phyloP scores from a whole-genome alignment of 2,329 filamentous ascomycete genomes.

The Alternaria sp. region DNA sequence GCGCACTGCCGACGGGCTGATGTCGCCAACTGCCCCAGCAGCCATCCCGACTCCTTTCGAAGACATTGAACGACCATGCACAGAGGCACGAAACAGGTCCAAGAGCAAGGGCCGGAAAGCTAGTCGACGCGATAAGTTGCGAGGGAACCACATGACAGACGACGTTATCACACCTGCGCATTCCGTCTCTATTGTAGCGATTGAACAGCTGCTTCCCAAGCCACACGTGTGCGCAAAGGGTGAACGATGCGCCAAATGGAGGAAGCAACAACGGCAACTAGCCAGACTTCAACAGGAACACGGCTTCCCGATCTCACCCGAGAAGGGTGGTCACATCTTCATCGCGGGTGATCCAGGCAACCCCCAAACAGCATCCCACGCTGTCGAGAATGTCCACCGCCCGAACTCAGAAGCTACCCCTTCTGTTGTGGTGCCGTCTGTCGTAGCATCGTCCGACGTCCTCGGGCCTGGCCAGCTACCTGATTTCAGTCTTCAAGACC shows the following conservation, averaged over 20 bases:
- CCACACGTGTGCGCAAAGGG: slow-evolving; percentile 85
- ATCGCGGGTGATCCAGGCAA: slow-evolving; percentile 82
- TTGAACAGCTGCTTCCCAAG: slow-evolving; percentile 86
- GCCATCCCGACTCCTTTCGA: slow-evolving; percentile 58
- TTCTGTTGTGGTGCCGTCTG: slow-evolving; percentile 57
- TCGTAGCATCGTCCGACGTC: slow-evolving; percentile 90
- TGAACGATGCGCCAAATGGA: slow-evolving; percentile 82
- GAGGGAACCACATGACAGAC: slow-evolving; percentile 51
- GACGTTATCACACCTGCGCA: slow-evolving; percentile 79
- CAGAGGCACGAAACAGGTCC: slow-evolving; percentile 41
- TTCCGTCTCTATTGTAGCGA: slow-evolving; percentile 88
- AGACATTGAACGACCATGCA: slow-evolving; percentile 55
- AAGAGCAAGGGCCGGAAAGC: slow-evolving; percentile 46
- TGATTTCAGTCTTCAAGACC: slow-evolving; percentile 73
- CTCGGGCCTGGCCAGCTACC: slow-evolving; percentile 73
- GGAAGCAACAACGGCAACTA: slow-evolving; percentile 78
- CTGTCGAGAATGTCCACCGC: slow-evolving; percentile 62
- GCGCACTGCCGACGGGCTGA: slow-evolving; percentile 55
- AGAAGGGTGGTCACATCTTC: slow-evolving; percentile 73
- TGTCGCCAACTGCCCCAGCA: slow-evolving; percentile 49
- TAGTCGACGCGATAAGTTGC: slow-evolving; percentile 39
- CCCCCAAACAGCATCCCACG: slow-evolving; percentile 66
- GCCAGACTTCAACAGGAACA: slow-evolving; percentile 77
- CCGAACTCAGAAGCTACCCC: slow-evolving; percentile 77
- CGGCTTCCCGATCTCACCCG: slow-evolving; percentile 65